These are phyloP conservation scores for Gentiana straminea DNA, from an alignment of 257 asterid genomes.

Conservation along the genomic window DNA sequence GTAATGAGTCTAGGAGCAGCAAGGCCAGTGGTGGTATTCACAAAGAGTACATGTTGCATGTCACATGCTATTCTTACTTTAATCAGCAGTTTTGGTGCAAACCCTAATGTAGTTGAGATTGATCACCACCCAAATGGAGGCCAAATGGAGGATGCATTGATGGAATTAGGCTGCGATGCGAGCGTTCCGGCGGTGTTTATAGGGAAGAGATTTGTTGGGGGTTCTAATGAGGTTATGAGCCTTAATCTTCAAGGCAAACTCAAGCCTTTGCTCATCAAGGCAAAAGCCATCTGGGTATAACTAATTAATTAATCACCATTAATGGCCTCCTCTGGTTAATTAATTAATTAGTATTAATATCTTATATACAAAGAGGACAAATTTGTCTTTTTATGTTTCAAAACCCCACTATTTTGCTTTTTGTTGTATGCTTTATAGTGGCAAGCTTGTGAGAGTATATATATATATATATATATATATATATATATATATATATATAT, in stretches of 20 bases:
- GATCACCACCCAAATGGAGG: conserved; percentile 53
- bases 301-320: not conserved
- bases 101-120: conserved; percentile 36
- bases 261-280: conserved; percentile 59
- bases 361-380: too few species aligned
- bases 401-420: too few species aligned
- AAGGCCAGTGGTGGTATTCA: conserved; percentile 50
- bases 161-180: conserved; percentile 20
- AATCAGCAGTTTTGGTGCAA: conserved; percentile 46
- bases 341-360: too few species aligned
- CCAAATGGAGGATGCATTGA: conserved; percentile 46
- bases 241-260: conserved; percentile 63
- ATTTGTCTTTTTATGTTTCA: too few species aligned
- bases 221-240: conserved; percentile 65
- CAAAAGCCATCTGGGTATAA: conserved; percentile 66
- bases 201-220: conserved; percentile 51
- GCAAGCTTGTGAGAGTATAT: too few species aligned
- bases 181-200: conserved; percentile 61
- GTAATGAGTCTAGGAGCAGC: conserved; percentile 29
- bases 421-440: too few species aligned
- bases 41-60: conserved; percentile 48
- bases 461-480: too few species aligned
- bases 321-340: not conserved
- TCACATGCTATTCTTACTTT: conserved; percentile 33
- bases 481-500: too few species aligned